phyloP scores from a whole-genome alignment of 768 basidiomycete species.

The Kondoa subrosea region DNA sequence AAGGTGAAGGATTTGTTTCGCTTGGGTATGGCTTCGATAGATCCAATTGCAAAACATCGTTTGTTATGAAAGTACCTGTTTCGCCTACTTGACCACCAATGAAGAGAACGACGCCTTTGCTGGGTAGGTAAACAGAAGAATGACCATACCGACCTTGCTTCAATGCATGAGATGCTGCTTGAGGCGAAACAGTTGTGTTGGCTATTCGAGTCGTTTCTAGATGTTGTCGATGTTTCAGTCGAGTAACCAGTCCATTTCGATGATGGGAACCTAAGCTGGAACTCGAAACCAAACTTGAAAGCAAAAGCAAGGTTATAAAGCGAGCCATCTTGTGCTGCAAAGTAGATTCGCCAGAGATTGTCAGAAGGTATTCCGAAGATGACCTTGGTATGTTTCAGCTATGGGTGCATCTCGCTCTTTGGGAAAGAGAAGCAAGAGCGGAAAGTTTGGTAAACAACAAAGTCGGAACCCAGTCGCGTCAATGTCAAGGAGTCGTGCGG shows the following conservation, averaged over 20 bases:
- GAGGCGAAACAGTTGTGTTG: background rate
- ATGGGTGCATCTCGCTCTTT: too few relatives aligned
- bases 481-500: too few relatives aligned
- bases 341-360: too few relatives aligned
- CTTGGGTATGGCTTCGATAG: conserved; percentile 15
- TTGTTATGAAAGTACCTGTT: conserved; percentile 15
- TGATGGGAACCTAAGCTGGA: too few relatives aligned
- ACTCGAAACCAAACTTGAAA: too few relatives aligned
- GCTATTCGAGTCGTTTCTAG: background rate
- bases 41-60: conserved; percentile 19
- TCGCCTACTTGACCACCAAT: conserved; percentile 22
- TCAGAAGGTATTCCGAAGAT: too few relatives aligned
- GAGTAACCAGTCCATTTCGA: background rate
- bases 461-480: too few relatives aligned
- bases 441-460: too few relatives aligned
- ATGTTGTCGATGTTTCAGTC: background rate
- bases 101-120: conserved; percentile 13
- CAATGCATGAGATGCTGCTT: background rate
- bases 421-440: too few relatives aligned
- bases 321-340: too few relatives aligned
- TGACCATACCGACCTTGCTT: conserved; percentile 22
- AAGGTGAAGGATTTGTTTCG: conserved; percentile 14
- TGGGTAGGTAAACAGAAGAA: conserved; percentile 18
- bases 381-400: too few relatives aligned
- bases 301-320: too few relatives aligned